A percentile compares a stretch with the other conserved stretches of the same genome.
phyloP scores from a whole-genome alignment of 2,329 filamentous ascomycete species.

The Aspergillus tanneri region DNA sequence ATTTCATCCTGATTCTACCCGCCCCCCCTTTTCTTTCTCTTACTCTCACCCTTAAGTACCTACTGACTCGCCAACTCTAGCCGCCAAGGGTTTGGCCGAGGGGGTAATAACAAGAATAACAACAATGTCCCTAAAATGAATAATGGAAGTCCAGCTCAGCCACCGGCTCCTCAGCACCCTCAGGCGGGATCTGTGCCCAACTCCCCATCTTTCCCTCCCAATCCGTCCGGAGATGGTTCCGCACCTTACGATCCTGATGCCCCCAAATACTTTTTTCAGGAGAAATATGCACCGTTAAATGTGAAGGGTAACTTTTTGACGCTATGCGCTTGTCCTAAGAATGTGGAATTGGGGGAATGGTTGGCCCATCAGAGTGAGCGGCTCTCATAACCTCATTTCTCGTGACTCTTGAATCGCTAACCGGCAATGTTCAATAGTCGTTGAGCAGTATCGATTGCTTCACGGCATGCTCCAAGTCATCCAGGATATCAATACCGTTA shows the following conservation, averaged over 20 bases:
- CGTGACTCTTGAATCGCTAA: constrained; percentile 1
- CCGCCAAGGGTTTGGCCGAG: constrained; percentile 51
- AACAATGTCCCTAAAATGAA: constrained; percentile 42
- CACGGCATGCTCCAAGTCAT: constrained; percentile 87
- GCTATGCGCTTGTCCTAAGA: constrained; percentile 85
- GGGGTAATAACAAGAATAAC: constrained; percentile 47
- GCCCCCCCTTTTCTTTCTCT: constrained; percentile 4
- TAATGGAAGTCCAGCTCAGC: constrained; percentile 33
- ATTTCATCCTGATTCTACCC: background rate
- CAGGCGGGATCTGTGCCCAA: constrained; percentile 35
- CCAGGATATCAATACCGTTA: constrained; percentile 78
- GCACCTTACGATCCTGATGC: constrained; percentile 41
- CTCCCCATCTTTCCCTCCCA: constrained; percentile 42
- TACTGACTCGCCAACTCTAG: constrained; percentile 36
- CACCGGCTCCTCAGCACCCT: constrained; percentile 30
- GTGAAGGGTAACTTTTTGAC: constrained; percentile 99
- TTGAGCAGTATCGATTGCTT: constrained; percentile 86
- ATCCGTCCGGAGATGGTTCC: constrained; percentile 37
- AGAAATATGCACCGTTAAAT: constrained; percentile 71
- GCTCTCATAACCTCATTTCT: background rate
- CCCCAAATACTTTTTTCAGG: constrained; percentile 53
- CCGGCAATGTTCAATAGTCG: constrained; percentile 57
- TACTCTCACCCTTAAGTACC: constrained; percentile 6
- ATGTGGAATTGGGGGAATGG: constrained; percentile 93
- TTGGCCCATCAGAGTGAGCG: constrained; percentile 83